These are phyloP conservation scores for Flagelloscypha sp. DNA, from an alignment of 768 basidiomycete genomes.

Conservation along the genomic window DNA sequence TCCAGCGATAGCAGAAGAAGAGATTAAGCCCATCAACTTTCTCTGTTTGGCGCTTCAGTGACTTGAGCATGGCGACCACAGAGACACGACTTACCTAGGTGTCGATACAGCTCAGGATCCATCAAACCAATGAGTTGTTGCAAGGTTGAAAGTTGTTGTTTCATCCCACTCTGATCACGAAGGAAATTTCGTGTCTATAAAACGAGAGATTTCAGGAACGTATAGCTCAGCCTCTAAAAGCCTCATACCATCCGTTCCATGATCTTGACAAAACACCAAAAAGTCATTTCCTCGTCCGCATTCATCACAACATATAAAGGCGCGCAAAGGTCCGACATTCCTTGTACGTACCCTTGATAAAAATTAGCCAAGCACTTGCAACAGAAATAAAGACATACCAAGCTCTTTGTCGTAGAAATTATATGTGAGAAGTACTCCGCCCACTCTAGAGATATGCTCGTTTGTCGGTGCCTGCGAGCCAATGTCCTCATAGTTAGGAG, in stretches of 20 bases:
- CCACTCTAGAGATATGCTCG: slow-evolving; percentile 86
- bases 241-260: slow-evolving; percentile 88
- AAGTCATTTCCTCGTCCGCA: slow-evolving; percentile 83
- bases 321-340: slow-evolving; percentile 94
- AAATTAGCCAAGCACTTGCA: background rate
- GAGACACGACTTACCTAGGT: slow-evolving; percentile 50
- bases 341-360: slow-evolving; percentile 83
- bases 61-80: slow-evolving; percentile 1
- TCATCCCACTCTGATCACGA: slow-evolving; percentile 97
- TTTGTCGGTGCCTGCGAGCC: slow-evolving; percentile 86
- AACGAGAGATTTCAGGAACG: background rate
- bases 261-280: slow-evolving; percentile 93
- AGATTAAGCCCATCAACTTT: slow-evolving; percentile 83
- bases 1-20: slow-evolving; percentile 95
- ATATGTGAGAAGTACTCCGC: slow-evolving; percentile 81
- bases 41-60: slow-evolving; percentile 40
- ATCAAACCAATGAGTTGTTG: slow-evolving; percentile 88
- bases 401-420: slow-evolving; percentile 84
- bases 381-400: slow-evolving; percentile 41
- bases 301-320: slow-evolving; percentile 90
- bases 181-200: slow-evolving; percentile 87
- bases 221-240: too few relatives aligned
- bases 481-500: slow-evolving; percentile 61
- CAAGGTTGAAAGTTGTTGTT: slow-evolving; percentile 79
- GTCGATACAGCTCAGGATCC: slow-evolving; percentile 93